Evolutionary conservation across 2,329 filamentous ascomycete genomes (phyloP).

Genomic region (Fonsecaea erecta): DNA sequence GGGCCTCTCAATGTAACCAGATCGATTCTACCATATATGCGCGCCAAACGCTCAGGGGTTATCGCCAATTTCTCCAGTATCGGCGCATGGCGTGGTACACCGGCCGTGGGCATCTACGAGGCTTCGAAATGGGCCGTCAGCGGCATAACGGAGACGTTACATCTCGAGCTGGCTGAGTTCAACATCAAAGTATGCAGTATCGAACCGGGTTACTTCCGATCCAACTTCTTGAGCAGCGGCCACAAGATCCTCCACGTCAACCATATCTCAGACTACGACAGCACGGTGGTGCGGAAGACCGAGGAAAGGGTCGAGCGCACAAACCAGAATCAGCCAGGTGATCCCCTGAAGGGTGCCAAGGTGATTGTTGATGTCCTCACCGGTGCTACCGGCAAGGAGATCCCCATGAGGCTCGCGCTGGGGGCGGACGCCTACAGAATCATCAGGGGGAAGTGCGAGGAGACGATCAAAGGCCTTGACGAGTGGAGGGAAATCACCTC

Average conservation of each 20-base stretch:
- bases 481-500: conserved; percentile 56
- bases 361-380: conserved; percentile 63
- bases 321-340: conserved; percentile 59
- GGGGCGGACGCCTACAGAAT: conserved; percentile 56
- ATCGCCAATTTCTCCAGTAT: conserved; percentile 47
- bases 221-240: conserved; percentile 23
- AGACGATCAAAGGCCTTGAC: conserved; percentile 52
- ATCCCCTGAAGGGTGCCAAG: conserved; percentile 59
- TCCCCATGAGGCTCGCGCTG: conserved; percentile 60
- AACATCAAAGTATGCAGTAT: conserved; percentile 44
- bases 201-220: conserved; percentile 43
- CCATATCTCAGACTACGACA: conserved; percentile 28
- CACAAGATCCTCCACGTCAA: conserved; percentile 17
- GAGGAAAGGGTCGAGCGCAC: conserved; percentile 17
- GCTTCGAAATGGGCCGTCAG: conserved; percentile 45
- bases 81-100: conserved; percentile 40
- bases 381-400: conserved; percentile 52
- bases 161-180: conserved; percentile 42
- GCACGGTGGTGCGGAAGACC: conserved; percentile 17
- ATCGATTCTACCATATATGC: conserved; percentile 46
- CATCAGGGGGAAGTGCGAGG: conserved; percentile 52
- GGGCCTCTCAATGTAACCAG: conserved; percentile 45
- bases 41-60: conserved; percentile 40
- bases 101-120: conserved; percentile 43
- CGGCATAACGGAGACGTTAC: conserved; percentile 36